Base-by-base conservation (phyloP, 164 flowering plant genomes). In the Macadamia integrifolia region DNA sequence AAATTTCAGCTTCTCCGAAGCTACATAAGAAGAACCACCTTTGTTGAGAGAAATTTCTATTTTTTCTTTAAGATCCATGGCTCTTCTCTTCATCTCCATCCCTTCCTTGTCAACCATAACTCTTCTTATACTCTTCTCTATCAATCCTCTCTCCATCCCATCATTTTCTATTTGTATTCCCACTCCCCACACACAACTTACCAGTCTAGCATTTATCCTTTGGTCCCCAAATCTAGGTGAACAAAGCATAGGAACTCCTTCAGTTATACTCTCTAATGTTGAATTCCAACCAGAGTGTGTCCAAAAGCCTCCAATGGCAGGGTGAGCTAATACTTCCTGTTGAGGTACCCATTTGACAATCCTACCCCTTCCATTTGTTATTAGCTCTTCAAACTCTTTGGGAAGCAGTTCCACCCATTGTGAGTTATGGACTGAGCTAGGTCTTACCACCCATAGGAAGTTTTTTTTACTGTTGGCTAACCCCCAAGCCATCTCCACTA, bases 401-500 rank as follows among this genome's bases (percentile, higher is more conserved):
- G 57, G 57, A 53, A 53, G 57, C 17, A 53, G 17, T 17, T 53
- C 57, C 5, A 53, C 17, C 57, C 57, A 53, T 53, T 53, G 11
- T 35, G 40, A 58, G 14, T 15, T 35, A 8, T 12, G 15, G 61
- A 11, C 15, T 9, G 6, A 8, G 14, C 30, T 8, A 4, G 29
- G 29, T 57, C 30, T 18, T 6, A 57, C 61, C 0, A 58, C 30
- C 61, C 61, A 30, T 12, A 29, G 6, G 14, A 28, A 58, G 61
- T 30, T 3, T 29, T 30, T 42, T 3, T 9, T 23, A 58, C 61
- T 58, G 10, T 29, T 30, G 61, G 40, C 61, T 30, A 30, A 13
- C 35, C 61, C 61, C 61, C 40, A 58, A 17, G 61, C 40, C 61
- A 58, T 58, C 61, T 58, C 35, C 29, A 58, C 11, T 11, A 58